Evolutionary conservation across 805 yeast species (phyloP).

Genomic region (Diddensiella santjacobensis): DNA sequence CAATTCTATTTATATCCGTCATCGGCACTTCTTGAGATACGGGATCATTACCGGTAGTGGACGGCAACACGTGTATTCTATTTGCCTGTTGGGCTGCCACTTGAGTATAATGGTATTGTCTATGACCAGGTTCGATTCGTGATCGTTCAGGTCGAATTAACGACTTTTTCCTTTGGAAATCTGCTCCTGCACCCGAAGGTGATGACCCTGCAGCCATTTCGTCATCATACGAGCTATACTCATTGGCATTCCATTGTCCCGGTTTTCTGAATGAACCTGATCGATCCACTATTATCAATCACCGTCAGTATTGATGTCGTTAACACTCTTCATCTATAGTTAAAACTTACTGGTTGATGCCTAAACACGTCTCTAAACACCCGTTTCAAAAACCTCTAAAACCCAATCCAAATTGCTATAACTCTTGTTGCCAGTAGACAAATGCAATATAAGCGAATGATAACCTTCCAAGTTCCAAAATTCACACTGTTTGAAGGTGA

Average conservation of each 20-base stretch:
- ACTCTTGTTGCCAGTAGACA: too few species aligned
- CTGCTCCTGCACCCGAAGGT: conserved; percentile 7
- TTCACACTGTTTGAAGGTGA: too few species aligned
- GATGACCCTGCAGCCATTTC: neutral
- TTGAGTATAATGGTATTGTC: conserved; percentile 73
- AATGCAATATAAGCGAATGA: too few species aligned
- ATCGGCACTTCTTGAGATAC: conserved; percentile 26
- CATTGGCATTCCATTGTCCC: conserved; percentile 3
- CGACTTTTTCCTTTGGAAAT: conserved; percentile 51
- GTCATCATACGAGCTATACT: conserved; percentile 3
- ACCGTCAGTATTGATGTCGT: too few species aligned
- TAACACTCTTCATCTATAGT: too few species aligned
- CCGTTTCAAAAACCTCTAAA: too few species aligned
- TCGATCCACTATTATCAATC: conserved; percentile 10
- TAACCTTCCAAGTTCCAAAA: too few species aligned
- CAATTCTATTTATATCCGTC: conserved; percentile 14
- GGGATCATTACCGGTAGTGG: conserved; percentile 71
- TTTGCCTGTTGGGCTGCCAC: conserved; percentile 62
- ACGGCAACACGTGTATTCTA: conserved; percentile 62
- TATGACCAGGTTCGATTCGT: conserved; percentile 59
- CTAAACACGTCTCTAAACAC: too few species aligned
- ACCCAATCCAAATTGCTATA: too few species aligned
- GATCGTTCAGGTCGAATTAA: conserved; percentile 84
- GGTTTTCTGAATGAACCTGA: conserved; percentile 7
- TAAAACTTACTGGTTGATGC: too few species aligned